A percentile compares a stretch with the other conserved stretches of the same genome.
Conservation (phyloP, 805 yeast genomes). For the Diddensiella transvaalensis region DNA sequence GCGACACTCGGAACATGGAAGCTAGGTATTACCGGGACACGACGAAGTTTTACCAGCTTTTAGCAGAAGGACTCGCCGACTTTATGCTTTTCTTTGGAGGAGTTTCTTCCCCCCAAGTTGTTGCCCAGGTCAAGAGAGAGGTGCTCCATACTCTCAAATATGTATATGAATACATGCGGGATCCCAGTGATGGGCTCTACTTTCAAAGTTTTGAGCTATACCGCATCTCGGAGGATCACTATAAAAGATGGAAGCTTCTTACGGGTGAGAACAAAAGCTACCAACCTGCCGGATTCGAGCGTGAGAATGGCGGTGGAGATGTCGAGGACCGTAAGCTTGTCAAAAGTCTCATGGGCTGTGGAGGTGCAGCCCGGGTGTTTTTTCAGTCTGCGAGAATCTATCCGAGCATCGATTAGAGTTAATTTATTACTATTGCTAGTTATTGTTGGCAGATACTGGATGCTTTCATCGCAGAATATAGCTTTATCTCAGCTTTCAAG, state of each 20-base stretch:
- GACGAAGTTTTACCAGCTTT: slow-evolving; percentile 58
- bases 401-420: slow-evolving; percentile 32
- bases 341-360: slow-evolving; percentile 59
- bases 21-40: slow-evolving; percentile 63
- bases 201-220: slow-evolving; percentile 58
- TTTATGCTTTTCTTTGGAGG: slow-evolving; percentile 50
- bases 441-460: too few relatives aligned
- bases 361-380: slow-evolving; percentile 65
- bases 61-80: slow-evolving; percentile 67
- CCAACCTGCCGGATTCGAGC: slow-evolving; percentile 51
- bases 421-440: too few relatives aligned
- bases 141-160: slow-evolving; percentile 52
- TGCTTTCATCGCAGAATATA: too few relatives aligned
- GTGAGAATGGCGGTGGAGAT: slow-evolving; percentile 41
- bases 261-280: slow-evolving; percentile 54
- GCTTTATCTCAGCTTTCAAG: not conserved
- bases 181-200: slow-evolving; percentile 57
- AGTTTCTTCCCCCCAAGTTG: slow-evolving; percentile 35
- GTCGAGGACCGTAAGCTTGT: slow-evolving; percentile 38
- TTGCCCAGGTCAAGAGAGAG: slow-evolving; percentile 37
- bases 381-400: slow-evolving; percentile 62
- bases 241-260: slow-evolving; percentile 47
- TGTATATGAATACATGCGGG: slow-evolving; percentile 54
- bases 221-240: slow-evolving; percentile 47
- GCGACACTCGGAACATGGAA: slow-evolving; percentile 51